phyloP scores from a whole-genome alignment of 768 basidiomycete genomes.

The Leccinum olivaceopallidum region DNA sequence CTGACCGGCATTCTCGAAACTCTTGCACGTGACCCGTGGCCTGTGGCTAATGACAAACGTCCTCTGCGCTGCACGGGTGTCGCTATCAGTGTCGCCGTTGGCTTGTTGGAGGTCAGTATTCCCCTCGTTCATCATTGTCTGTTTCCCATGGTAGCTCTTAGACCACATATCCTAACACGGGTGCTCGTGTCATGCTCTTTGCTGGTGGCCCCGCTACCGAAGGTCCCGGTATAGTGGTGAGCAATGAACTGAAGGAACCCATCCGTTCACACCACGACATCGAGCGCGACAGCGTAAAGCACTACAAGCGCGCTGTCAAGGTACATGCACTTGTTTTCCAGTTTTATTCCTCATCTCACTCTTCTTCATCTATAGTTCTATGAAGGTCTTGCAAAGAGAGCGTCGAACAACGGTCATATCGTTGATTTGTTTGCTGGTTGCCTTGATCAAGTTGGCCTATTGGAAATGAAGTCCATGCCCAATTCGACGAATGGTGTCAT shows the following conservation, averaged over 20 bases:
- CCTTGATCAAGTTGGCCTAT: slow-evolving; percentile 93
- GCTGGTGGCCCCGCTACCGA: slow-evolving; percentile 95
- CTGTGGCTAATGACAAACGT: slow-evolving; percentile 93
- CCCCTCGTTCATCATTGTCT: background rate
- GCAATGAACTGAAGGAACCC: slow-evolving; percentile 92
- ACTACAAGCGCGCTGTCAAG: slow-evolving; percentile 96
- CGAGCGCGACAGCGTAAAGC: slow-evolving; percentile 93
- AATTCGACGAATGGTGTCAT: slow-evolving; percentile 98
- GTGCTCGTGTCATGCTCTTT: slow-evolving; percentile 95
- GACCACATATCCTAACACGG: slow-evolving; percentile 94
- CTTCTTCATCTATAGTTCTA: slow-evolving; percentile 69
- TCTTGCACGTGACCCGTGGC: slow-evolving; percentile 92
- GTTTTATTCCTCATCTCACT: slow-evolving; percentile 1
- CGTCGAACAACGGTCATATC: slow-evolving; percentile 91
- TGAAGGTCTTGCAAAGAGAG: slow-evolving; percentile 90
- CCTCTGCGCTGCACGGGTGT: slow-evolving; percentile 94
- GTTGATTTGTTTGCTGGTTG: slow-evolving; percentile 97
- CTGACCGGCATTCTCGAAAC: slow-evolving; percentile 90
- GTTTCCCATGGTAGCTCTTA: slow-evolving; percentile 16
- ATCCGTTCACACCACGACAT: slow-evolving; percentile 99
- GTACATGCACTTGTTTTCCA: slow-evolving; percentile 40
- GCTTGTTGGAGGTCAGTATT: slow-evolving; percentile 73
- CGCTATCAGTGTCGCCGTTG: slow-evolving; percentile 90
- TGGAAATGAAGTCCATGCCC: slow-evolving; percentile 96
- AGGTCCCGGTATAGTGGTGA: slow-evolving; percentile 96